These are phyloP conservation scores for Taphrina sp. DNA, from an alignment of 1,139 yeast genomes.

Conservation along the genomic window DNA sequence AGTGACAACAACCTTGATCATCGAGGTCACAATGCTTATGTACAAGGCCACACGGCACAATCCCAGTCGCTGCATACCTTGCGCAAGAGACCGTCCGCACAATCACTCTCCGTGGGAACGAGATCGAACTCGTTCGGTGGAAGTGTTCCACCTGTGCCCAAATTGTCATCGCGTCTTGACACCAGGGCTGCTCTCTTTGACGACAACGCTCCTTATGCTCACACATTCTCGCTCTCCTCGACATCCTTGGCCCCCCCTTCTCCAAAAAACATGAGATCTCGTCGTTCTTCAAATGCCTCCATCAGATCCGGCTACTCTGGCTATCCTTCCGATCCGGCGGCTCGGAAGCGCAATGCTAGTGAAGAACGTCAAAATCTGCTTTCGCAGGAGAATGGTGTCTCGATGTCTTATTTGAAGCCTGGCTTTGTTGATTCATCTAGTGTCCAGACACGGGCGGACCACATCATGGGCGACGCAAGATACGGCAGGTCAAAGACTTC, in stretches of 20 bases:
- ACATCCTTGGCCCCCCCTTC: constrained; percentile 2
- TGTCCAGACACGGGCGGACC: background rate
- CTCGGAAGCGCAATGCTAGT: constrained; percentile 1
- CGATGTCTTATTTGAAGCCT: constrained; percentile 15
- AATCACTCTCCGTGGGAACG: constrained; percentile 9
- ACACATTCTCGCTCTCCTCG: constrained; percentile 9
- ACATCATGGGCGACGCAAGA: constrained; percentile 3
- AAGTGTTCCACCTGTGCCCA: constrained; percentile 24
- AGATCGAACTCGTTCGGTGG: constrained; percentile 16
- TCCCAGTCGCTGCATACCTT: constrained; percentile 12
- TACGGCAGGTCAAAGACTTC: constrained; percentile 9
- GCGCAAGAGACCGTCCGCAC: constrained; percentile 10
- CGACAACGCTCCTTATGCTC: constrained; percentile 25
- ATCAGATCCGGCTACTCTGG: constrained; percentile 10
- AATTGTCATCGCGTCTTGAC: constrained; percentile 9
- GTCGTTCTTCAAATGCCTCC: constrained; percentile 5
- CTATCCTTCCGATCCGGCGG: background rate
- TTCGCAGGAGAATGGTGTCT: constrained; percentile 11
- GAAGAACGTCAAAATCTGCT: constrained; percentile 11
- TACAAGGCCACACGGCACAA: constrained; percentile 14
- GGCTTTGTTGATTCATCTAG: background rate
- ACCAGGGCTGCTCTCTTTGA: constrained; percentile 19
- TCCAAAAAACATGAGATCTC: background rate
- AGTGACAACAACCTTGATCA: constrained; percentile 16
- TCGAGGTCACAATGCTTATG: too few species aligned